These are phyloP conservation scores for Chlorella ohadii DNA, from an alignment of 139 green algal species.

Conservation along the genomic window DNA sequence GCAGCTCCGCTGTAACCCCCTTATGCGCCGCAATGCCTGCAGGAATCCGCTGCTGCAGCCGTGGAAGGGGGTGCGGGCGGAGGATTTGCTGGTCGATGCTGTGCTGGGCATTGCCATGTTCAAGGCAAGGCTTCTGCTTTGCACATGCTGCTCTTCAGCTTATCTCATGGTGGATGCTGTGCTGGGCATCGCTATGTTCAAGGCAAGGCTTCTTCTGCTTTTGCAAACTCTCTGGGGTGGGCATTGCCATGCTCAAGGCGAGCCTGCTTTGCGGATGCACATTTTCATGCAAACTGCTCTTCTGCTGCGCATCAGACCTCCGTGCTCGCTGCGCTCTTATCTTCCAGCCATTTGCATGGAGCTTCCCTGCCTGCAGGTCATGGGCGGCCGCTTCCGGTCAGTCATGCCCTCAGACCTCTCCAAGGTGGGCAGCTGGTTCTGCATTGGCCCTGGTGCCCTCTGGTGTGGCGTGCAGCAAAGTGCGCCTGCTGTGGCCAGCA, in stretches of 20 bases:
- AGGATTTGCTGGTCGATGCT: constrained; percentile 64
- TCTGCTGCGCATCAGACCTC: no score
- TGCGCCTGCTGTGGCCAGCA: no score
- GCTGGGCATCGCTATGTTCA: background rate
- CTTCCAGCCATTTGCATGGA: no score
- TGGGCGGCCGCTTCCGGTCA: constrained; percentile 69
- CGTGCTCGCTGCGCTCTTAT: no score
- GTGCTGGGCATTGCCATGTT: constrained; percentile 64
- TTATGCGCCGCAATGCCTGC: background rate
- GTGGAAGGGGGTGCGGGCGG: constrained; percentile 31
- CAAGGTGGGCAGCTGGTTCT: background rate
- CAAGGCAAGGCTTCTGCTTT: constrained; percentile 65
- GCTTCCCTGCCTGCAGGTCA: constrained; percentile 28
- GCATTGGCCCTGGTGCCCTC: background rate
- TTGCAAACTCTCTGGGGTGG: no score
- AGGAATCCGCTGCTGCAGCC: constrained; percentile 27
- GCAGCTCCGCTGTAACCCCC: no score
- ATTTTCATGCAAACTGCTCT: no score
- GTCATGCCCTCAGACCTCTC: constrained; percentile 80
- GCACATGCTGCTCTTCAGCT: no score
- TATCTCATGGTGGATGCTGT: background rate
- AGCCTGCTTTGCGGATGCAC: no score
- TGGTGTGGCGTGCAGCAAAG: no score
- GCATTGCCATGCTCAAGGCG: no score
- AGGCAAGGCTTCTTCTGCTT: background rate